These are phyloP conservation scores for Euclidium syriacum DNA, from an alignment of 345 rosid species.

Conservation along the genomic window DNA sequence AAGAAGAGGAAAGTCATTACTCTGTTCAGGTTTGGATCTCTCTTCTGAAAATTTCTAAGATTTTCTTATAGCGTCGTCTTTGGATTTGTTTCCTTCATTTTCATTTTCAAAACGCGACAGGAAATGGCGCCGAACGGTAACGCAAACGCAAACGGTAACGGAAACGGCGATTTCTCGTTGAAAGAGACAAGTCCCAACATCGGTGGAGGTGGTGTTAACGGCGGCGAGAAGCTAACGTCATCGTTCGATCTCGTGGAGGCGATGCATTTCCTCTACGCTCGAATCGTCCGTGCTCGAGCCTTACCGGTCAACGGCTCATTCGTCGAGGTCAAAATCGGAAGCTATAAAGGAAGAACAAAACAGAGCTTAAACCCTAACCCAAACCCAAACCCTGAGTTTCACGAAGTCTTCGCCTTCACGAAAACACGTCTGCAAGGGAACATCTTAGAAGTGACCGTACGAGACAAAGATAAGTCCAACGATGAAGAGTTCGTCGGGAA, in stretches of 20 bases:
- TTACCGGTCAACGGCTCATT: background rate
- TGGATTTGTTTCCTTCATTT: background rate
- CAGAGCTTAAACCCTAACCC: background rate
- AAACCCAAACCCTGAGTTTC: background rate
- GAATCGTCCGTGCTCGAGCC: background rate
- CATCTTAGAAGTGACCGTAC: background rate
- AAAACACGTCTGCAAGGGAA: background rate
- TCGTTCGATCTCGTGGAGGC: constrained; percentile 3
- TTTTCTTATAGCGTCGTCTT: background rate
- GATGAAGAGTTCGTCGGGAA: background rate
- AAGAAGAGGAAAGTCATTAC: background rate
- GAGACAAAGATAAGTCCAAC: background rate
- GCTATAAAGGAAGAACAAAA: background rate
- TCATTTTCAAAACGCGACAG: background rate
- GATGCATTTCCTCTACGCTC: background rate
- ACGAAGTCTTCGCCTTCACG: background rate
- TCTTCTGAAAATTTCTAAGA: background rate
- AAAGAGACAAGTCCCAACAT: background rate
- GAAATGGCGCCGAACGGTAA: constrained; percentile 3
- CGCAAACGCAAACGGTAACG: background rate
- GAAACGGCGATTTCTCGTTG: background rate
- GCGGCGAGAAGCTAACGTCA: background rate
- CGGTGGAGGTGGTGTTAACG: background rate
- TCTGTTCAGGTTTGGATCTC: background rate
- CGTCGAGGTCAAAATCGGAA: background rate